These are phyloP conservation scores for Grifola frondosa DNA, from an alignment of 1,284 basidiomycete species.

Conservation along the genomic window DNA sequence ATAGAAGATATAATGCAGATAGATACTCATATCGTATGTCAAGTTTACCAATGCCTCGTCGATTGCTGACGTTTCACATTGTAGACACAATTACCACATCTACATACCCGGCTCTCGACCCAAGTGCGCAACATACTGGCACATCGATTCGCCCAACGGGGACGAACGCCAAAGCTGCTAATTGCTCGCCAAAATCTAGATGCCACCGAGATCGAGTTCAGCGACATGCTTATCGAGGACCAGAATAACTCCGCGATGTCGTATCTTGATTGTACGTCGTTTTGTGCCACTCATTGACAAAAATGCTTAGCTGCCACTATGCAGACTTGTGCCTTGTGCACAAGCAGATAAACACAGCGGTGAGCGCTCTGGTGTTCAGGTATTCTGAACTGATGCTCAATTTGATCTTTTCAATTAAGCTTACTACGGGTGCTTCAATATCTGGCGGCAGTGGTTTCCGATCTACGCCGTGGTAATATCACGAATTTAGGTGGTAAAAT, in stretches of 20 bases:
- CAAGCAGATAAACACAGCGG: slow-evolving; percentile 60
- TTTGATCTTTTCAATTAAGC: slow-evolving; percentile 10
- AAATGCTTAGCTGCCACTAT: not conserved
- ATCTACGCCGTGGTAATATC: slow-evolving; percentile 19
- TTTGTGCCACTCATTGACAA: not conserved
- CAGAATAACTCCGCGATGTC: slow-evolving; percentile 94
- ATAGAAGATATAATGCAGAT: slow-evolving; percentile 77
- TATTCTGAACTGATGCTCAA: not conserved
- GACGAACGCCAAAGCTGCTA: slow-evolving; percentile 65
- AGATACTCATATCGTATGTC: slow-evolving; percentile 70
- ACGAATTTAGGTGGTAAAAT: too few relatives aligned
- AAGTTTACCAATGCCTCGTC: not conserved
- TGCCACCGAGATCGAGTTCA: slow-evolving; percentile 92
- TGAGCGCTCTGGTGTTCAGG: slow-evolving; percentile 37
- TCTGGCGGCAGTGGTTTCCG: slow-evolving; percentile 19
- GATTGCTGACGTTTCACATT: not conserved
- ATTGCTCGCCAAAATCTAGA: slow-evolving; percentile 94
- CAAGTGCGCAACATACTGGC: slow-evolving; percentile 87
- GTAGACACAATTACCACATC: slow-evolving; percentile 70
- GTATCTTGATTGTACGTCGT: slow-evolving; percentile 75
- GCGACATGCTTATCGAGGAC: slow-evolving; percentile 96
- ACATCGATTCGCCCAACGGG: slow-evolving; percentile 63
- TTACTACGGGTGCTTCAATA: slow-evolving; percentile 27
- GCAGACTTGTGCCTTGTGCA: slow-evolving; percentile 55
- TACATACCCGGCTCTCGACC: slow-evolving; percentile 77